Conservation (phyloP, 2,329 filamentous ascomycete genomes). For the Plenodomus biglobosus region DNA sequence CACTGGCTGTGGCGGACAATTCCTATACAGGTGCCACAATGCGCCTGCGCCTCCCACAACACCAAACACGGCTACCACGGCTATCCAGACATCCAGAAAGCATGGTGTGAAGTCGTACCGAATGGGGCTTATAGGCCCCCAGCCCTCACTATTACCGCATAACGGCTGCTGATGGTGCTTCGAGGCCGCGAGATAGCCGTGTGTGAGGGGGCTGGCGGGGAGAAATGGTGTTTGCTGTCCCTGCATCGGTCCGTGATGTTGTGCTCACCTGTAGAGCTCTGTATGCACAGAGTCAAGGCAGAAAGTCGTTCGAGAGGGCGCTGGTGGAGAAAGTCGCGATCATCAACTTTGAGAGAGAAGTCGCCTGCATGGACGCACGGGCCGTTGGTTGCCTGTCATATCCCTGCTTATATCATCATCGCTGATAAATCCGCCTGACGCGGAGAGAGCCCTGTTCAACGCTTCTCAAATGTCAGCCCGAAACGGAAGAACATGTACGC, state of each 20-base stretch:
- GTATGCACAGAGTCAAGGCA: neutral
- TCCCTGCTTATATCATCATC: neutral
- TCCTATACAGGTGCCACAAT: slow-evolving; percentile 75
- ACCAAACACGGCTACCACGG: slow-evolving; percentile 75
- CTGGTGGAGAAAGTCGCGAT: neutral
- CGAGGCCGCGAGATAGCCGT: slow-evolving; percentile 58
- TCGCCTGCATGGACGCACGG: neutral
- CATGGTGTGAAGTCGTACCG: slow-evolving; percentile 96
- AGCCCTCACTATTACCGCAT: slow-evolving; percentile 88
- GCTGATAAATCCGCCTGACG: neutral
- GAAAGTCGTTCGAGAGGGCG: neutral
- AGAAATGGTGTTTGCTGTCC: slow-evolving; percentile 40
- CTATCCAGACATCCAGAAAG: slow-evolving; percentile 91
- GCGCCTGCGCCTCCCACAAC: slow-evolving; percentile 75
- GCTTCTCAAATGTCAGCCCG: neutral
- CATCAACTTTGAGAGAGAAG: neutral
- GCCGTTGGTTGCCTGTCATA: neutral
- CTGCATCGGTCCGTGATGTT: slow-evolving; percentile 37
- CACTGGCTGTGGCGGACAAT: slow-evolving; percentile 66
- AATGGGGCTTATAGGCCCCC: slow-evolving; percentile 85
- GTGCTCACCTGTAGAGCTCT: neutral
- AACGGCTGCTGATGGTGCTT: slow-evolving; percentile 63
- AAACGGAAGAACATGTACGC: neutral
- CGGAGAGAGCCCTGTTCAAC: neutral
- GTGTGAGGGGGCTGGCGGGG: slow-evolving; percentile 26